Base-by-base conservation (phyloP, 352 stramenopile species). In the Phytophthora gonapodyides region DNA sequence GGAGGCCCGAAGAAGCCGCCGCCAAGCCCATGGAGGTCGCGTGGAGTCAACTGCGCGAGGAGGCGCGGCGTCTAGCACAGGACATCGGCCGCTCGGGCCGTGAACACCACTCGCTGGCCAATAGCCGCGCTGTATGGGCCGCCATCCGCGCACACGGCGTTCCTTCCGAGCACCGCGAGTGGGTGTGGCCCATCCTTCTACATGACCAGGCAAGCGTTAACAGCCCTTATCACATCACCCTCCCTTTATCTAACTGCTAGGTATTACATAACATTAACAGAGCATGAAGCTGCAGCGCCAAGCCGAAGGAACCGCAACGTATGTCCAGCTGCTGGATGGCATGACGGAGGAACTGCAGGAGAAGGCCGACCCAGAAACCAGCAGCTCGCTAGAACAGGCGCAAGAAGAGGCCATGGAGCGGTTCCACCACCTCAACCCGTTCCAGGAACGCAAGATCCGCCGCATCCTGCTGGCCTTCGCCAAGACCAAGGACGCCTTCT, bases 391-490 rank as follows among this genome's bases (percentile, higher is more conserved):
- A 17, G 71, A 89, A 27, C 76, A 89, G 61, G 84, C 84, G 24
- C 84, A 91, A 62, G 84, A 93, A 53, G 73, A 86, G 44, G 84
- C 84, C 4, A 89, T 93, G 76, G 81, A 93, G 69, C 73, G 78
- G 30, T 93, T 93, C 47, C 75, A 78, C 40, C 84, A 93, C 53
- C 52, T 93, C 35, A 91, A 90, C 44, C 84, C 80, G 35, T 90
- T 93, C 67, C 81, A 93, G 62, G 84, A 93, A 52, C 80, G 80
- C 76, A 93, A 93, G 67, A 91, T 91, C 66, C 80, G 88, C 58
- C 80, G 81, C 52, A 90, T 93, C 47, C 36, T 93, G 41, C 54
- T 91, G 27, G 84, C 84, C 6, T 93, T 89, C 63, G 73, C 80
- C 64, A 91, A 91, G 69, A 87, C 80, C 43, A 86, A 88, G 44